phyloP scores from a whole-genome alignment of 805 yeast genomes.

The Peterozyma xylosa region DNA sequence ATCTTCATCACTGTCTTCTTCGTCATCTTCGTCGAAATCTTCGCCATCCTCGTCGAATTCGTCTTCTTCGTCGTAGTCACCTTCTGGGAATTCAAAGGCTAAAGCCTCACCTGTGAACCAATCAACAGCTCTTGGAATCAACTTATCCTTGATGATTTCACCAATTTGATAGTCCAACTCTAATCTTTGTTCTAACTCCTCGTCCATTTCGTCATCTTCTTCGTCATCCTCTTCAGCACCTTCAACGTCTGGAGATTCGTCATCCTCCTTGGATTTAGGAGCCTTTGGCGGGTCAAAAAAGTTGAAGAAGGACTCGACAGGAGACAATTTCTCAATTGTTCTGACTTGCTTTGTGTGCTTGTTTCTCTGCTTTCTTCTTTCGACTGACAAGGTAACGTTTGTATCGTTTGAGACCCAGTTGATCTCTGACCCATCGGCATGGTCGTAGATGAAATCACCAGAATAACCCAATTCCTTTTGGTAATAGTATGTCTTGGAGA shows the following conservation, averaged over 20 bases:
- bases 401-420: conserved; percentile 75
- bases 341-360: conserved; percentile 94
- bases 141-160: conserved; percentile 91
- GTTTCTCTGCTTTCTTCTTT: conserved; percentile 95
- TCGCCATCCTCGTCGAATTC: conserved; percentile 57
- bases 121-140: conserved; percentile 93
- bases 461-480: conserved; percentile 90
- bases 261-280: conserved; percentile 31
- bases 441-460: conserved; percentile 95
- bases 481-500: conserved; percentile 86
- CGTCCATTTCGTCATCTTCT: conserved; percentile 57
- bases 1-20: conserved; percentile 54
- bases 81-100: conserved; percentile 49
- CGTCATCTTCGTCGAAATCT: conserved; percentile 53
- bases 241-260: conserved; percentile 30
- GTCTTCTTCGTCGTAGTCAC: conserved; percentile 43
- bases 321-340: conserved; percentile 88
- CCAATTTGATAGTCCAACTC: conserved; percentile 94
- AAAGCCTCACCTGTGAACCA: conserved; percentile 98
- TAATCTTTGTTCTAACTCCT: conserved; percentile 73
- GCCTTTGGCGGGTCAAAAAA: conserved; percentile 92
- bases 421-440: conserved; percentile 86
- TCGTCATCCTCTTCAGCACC: conserved; percentile 30
- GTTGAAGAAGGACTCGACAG: conserved; percentile 92
- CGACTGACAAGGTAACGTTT: conserved; percentile 81